Conservation (phyloP, 2,329 filamentous ascomycete species). For the Neurospora sp. region DNA sequence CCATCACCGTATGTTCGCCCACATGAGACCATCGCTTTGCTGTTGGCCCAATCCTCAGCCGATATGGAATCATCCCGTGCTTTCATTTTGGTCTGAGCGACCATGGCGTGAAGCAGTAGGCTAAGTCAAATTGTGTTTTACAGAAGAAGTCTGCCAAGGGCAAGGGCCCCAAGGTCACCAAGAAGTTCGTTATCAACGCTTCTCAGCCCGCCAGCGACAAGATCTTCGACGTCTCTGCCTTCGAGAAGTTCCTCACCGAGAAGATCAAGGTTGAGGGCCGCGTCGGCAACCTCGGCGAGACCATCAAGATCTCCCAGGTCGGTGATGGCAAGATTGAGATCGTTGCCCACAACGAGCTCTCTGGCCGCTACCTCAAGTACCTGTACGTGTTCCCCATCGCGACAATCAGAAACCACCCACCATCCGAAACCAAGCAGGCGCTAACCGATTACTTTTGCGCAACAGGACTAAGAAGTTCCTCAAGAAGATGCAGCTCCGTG, state of each 20-base stretch:
- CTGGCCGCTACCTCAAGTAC: conserved; percentile 99
- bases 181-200: conserved; percentile 99
- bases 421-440: conserved; percentile 24
- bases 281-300: conserved; percentile 94
- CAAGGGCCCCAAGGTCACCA: conserved; percentile 66
- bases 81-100: conserved; percentile 21
- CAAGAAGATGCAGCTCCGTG: conserved; percentile 99
- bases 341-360: conserved; percentile 94
- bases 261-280: conserved; percentile 99
- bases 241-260: conserved; percentile 99
- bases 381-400: conserved; percentile 52
- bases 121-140: conserved; percentile 61
- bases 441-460: conserved; percentile 15
- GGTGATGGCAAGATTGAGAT: conserved; percentile 98
- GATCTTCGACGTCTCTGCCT: conserved; percentile 98
- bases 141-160: conserved; percentile 59
- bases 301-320: conserved; percentile 78
- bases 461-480: conserved; percentile 99
- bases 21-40: conserved; percentile 75
- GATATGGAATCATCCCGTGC: conserved; percentile 2
- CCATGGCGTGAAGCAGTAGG: conserved; percentile 79
- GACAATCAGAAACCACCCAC: background rate
- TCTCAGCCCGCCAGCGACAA: conserved; percentile 97
- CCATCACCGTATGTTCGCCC: conserved; percentile 67
- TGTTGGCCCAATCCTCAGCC: conserved; percentile 57